These are phyloP conservation scores for Vitis hybrid DNA, from an alignment of 177 flowering plant genomes.

Conservation along the genomic window DNA sequence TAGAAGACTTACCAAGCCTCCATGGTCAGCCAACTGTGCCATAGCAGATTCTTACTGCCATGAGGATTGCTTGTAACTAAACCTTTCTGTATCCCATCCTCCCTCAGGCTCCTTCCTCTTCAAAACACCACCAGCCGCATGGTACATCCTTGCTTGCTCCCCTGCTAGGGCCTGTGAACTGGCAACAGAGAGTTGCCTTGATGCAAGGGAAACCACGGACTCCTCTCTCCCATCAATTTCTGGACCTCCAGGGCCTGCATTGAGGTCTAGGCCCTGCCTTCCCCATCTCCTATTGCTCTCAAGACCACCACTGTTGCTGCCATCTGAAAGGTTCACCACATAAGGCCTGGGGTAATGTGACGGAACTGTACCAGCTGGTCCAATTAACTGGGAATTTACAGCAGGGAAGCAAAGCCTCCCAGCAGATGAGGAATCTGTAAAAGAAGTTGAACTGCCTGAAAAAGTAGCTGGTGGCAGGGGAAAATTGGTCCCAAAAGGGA, in stretches of 20 bases:
- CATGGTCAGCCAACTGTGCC: conserved; percentile 13
- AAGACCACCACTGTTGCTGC: conserved; percentile 29
- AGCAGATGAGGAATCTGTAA: conserved; percentile 63
- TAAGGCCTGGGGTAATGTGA: conserved; percentile 69
- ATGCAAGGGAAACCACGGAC: conserved; percentile 25
- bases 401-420: conserved; percentile 59
- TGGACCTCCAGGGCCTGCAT: conserved; percentile 76
- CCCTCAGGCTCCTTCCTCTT: conserved; percentile 94
- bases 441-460: conserved; percentile 52
- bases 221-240: conserved; percentile 73
- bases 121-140: conserved; percentile 42
- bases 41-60: conserved; percentile 53
- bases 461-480: conserved; percentile 62
- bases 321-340: conserved; percentile 56
- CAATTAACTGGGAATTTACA: conserved; percentile 59
- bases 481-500: conserved; percentile 70
- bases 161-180: conserved; percentile 53
- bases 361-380: conserved; percentile 50
- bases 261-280: conserved; percentile 73
- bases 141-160: conserved; percentile 63
- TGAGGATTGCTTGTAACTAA: conserved; percentile 57
- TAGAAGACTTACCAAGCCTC: conserved; percentile 21
- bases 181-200: conserved; percentile 52
- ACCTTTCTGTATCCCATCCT: conserved; percentile 68
- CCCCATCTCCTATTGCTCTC: conserved; percentile 65